These are phyloP conservation scores for Hymenochaete sp. DNA, from an alignment of 1,284 basidiomycete genomes.

Conservation along the genomic window DNA sequence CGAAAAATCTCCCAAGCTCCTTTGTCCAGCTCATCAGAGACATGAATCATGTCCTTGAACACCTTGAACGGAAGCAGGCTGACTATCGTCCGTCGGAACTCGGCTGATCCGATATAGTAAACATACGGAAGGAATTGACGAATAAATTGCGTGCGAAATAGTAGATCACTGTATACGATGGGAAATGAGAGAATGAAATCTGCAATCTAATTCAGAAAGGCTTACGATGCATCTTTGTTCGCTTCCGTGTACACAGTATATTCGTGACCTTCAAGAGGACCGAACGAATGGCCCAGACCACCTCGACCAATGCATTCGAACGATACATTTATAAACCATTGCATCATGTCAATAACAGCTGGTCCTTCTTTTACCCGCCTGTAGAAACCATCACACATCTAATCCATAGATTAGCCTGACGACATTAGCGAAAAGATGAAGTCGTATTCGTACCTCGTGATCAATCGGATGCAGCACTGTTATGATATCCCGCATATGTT, in stretches of 20 bases:
- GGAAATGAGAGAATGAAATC: too few species aligned
- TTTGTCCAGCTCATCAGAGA: slow-evolving; percentile 29
- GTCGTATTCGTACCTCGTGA: slow-evolving; percentile 21
- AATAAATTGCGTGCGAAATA: slow-evolving; percentile 15
- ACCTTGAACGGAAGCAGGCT: slow-evolving; percentile 21
- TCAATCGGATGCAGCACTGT: slow-evolving; percentile 26
- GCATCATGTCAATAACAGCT: slow-evolving; percentile 32
- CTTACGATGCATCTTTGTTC: too few species aligned
- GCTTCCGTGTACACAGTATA: slow-evolving; percentile 26
- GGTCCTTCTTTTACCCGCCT: slow-evolving; percentile 15
- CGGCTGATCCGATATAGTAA: slow-evolving; percentile 23
- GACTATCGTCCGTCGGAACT: slow-evolving; percentile 26
- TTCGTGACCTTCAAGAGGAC: slow-evolving; percentile 24
- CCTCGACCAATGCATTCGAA: slow-evolving; percentile 29
- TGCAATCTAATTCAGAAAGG: slow-evolving; percentile 16
- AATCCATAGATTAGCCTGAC: not conserved
- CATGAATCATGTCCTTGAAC: slow-evolving; percentile 27
- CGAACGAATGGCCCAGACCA: slow-evolving; percentile 35
- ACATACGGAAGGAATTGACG: slow-evolving; percentile 22
- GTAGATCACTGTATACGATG: not conserved
- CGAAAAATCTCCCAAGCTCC: slow-evolving; percentile 30
- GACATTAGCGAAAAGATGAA: slow-evolving; percentile 19
- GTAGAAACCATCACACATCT: slow-evolving; percentile 25
- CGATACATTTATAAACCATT: slow-evolving; percentile 33
- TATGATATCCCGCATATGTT: slow-evolving; percentile 24